Percentiles rank a stretch among this genome's conserved stretches.
phyloP scores from a whole-genome alignment of 1,284 basidiomycete genomes.

The Melampsora americana region DNA sequence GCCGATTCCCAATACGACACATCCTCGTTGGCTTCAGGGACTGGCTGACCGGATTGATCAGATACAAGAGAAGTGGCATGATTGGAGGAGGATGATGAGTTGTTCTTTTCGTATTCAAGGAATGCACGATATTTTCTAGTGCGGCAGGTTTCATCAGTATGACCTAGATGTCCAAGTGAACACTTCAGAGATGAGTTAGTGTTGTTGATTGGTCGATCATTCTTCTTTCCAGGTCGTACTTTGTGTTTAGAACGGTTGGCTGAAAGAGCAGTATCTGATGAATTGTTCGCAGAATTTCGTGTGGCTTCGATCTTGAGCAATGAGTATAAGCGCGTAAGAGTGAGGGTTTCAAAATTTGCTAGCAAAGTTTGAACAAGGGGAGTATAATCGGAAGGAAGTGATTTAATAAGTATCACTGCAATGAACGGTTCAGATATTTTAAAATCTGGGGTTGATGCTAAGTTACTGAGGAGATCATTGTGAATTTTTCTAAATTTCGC shows the following conservation, averaged over 20 bases:
- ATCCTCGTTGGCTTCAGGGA: not conserved
- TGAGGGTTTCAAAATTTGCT: not conserved
- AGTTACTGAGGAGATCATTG: not conserved
- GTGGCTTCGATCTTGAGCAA: not conserved
- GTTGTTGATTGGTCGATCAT: not conserved
- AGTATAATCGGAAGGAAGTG: not conserved
- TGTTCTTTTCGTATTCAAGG: not conserved
- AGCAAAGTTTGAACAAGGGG: not conserved
- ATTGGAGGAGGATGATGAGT: not conserved
- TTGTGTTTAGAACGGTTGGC: not conserved
- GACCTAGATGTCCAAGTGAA: not conserved
- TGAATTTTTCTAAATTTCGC: not conserved
- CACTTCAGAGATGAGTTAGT: not conserved
- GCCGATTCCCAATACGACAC: not conserved
- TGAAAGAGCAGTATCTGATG: not conserved
- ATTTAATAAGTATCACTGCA: not conserved
- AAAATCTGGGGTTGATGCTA: not conserved
- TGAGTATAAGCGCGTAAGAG: not conserved
- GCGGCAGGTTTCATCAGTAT: not conserved
- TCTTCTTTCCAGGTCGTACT: not conserved
- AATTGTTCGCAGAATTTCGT: not conserved
- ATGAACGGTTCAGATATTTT: constrained; percentile 1
- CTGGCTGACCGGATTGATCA: not conserved
- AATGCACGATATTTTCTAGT: not conserved
- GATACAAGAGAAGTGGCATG: not conserved